phyloP scores from a whole-genome alignment of 257 asterid species.

The Solanum stenotomum region DNA sequence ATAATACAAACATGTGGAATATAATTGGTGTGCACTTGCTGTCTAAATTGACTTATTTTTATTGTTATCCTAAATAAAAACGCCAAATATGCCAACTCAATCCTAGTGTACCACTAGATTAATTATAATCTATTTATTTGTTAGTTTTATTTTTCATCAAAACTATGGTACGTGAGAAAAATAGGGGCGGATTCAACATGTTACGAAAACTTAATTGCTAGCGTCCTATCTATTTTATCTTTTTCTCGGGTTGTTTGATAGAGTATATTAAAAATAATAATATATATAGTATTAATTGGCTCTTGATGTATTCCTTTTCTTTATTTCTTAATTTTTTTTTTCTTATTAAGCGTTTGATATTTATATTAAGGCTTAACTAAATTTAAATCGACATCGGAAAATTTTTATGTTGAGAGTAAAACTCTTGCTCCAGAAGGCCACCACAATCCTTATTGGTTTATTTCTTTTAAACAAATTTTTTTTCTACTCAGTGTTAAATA shows the following conservation, averaged over 20 bases:
- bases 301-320: not conserved
- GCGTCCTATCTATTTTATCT: too few species aligned
- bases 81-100: not conserved
- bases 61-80: too few species aligned
- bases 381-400: too few species aligned
- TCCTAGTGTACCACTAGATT: not conserved
- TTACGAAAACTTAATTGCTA: too few species aligned
- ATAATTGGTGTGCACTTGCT: not conserved
- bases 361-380: too few species aligned
- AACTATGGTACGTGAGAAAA: not conserved
- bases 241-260: not conserved
- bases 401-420: not conserved
- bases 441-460: too few species aligned
- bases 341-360: too few species aligned
- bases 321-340: not conserved
- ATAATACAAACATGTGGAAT: not conserved
- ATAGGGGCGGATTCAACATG: not conserved
- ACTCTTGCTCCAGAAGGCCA: too few species aligned
- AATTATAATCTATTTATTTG: not conserved
- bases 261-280: not conserved
- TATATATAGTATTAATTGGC: too few species aligned
- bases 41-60: not conserved
- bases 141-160: not conserved
- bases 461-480: too few species aligned
- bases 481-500: too few species aligned